Percentiles rank a stretch among this genome's conserved stretches.
Conservation (phyloP, 2,329 filamentous ascomycete species). For the Phialophora verrucosa region DNA sequence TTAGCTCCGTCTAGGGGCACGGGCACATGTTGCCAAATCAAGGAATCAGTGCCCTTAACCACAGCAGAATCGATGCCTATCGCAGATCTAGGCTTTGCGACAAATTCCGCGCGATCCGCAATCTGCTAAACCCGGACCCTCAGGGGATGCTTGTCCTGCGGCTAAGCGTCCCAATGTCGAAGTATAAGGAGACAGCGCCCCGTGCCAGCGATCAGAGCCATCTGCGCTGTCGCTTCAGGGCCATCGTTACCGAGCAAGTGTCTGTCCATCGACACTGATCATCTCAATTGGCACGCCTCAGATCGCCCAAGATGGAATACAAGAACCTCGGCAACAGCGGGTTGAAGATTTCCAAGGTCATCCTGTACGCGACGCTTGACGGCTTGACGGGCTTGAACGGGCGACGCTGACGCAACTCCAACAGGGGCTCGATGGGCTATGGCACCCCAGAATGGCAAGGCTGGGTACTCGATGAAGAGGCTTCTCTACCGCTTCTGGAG, state of each 20-base stretch:
- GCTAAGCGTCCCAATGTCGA: neutral
- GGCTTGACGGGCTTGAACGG: too few species aligned
- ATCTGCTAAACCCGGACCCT: neutral
- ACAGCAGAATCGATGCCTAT: neutral
- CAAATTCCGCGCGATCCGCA: neutral
- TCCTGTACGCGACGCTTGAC: constrained; percentile 25
- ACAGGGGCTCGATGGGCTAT: constrained; percentile 52
- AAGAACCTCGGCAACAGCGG: constrained; percentile 43
- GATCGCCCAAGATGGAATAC: constrained; percentile 52
- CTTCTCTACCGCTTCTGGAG: constrained; percentile 38
- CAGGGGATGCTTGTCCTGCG: neutral
- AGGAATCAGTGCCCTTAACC: neutral
- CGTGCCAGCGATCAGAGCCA: neutral
- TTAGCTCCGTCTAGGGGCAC: neutral
- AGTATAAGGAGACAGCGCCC: neutral
- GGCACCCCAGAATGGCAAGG: constrained; percentile 44
- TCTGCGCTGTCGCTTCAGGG: neutral
- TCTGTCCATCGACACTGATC: neutral
- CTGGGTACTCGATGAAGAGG: constrained; percentile 39
- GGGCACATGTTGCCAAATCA: neutral
- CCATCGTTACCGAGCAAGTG: neutral
- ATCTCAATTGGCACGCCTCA: neutral
- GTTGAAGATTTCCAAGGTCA: constrained; percentile 39
- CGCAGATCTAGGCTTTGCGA: neutral
- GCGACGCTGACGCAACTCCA: constrained; percentile 2